Percentiles rank a stretch among this genome's conserved stretches.
phyloP scores from a whole-genome alignment of 2,329 filamentous ascomycete genomes.

The Microcera coccophila region DNA sequence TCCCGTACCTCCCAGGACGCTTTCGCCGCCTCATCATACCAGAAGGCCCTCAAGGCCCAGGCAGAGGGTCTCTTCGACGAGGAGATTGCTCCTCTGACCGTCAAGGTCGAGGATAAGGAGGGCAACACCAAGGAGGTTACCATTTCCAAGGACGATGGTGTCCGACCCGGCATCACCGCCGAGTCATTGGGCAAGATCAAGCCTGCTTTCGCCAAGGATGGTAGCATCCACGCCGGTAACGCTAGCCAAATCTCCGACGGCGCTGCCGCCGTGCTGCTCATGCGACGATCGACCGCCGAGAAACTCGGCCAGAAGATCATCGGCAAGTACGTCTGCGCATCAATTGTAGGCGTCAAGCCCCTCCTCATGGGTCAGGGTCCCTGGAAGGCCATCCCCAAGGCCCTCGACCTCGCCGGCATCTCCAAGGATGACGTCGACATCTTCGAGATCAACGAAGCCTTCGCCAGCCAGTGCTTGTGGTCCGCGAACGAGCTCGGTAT shows the following conservation, averaged over 20 bases:
- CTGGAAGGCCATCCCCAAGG: conserved; percentile 92
- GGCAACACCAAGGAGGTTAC: conserved; percentile 79
- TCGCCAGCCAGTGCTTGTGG: conserved; percentile 92
- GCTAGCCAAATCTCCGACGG: conserved; percentile 94
- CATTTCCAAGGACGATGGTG: conserved; percentile 81
- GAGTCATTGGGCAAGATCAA: conserved; percentile 89
- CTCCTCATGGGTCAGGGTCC: conserved; percentile 95
- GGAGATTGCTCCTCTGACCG: conserved; percentile 83
- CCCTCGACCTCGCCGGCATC: conserved; percentile 82
- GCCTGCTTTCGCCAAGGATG: conserved; percentile 85
- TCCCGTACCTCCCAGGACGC: conserved; percentile 72
- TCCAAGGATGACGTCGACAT: conserved; percentile 89
- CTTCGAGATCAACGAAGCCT: conserved; percentile 99
- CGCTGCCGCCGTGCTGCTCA: conserved; percentile 88
- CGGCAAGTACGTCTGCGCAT: conserved; percentile 85
- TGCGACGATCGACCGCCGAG: conserved; percentile 90
- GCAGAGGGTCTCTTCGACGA: conserved; percentile 84
- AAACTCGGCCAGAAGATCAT: conserved; percentile 82
- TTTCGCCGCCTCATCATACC: conserved; percentile 92
- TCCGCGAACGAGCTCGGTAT: conserved; percentile 85
- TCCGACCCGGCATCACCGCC: conserved; percentile 78
- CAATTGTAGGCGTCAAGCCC: conserved; percentile 83
- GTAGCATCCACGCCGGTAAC: conserved; percentile 93
- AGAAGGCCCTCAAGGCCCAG: conserved; percentile 84
- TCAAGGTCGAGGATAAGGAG: conserved; percentile 87